Conservation (phyloP, 164 flowering plant species). For the Nymphaea colorata region DNA sequence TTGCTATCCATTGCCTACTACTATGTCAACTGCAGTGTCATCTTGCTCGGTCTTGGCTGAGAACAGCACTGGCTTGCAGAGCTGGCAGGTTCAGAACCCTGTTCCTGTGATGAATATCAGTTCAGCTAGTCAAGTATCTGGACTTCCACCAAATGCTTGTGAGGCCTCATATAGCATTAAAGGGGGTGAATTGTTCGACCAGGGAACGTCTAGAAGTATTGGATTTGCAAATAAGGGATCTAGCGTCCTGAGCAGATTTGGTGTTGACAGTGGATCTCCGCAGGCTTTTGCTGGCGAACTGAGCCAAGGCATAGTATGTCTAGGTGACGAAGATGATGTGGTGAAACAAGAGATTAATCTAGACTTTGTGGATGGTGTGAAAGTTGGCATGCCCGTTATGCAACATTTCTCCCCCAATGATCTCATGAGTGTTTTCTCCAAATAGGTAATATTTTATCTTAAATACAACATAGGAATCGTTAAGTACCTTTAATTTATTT, state of each 20-base stretch:
- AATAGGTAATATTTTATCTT: slow-evolving; percentile 30
- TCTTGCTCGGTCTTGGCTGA: slow-evolving; percentile 28
- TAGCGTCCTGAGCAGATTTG: slow-evolving; percentile 43
- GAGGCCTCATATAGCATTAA: slow-evolving; percentile 23
- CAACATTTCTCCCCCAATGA: slow-evolving; percentile 34
- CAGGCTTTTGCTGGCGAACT: slow-evolving; percentile 9
- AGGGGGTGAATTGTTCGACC: slow-evolving; percentile 23
- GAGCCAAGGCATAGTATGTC: slow-evolving; percentile 17
- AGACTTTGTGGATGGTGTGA: slow-evolving; percentile 29
- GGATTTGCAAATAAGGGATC: slow-evolving; percentile 46
- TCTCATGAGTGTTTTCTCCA: slow-evolving; percentile 55
- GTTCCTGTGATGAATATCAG: slow-evolving; percentile 8
- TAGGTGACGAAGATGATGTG: slow-evolving; percentile 16
- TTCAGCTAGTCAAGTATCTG: slow-evolving; percentile 20
- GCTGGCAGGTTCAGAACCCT: slow-evolving; percentile 28
- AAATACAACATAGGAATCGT: not conserved
- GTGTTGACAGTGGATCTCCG: slow-evolving; percentile 38
- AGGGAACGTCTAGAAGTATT: slow-evolving; percentile 25
- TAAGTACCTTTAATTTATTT: too few relatives aligned
- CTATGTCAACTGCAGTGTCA: slow-evolving; percentile 29
- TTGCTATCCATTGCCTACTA: slow-evolving; percentile 26
- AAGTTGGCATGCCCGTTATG: slow-evolving; percentile 21
- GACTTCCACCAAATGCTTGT: slow-evolving; percentile 16
- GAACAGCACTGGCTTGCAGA: slow-evolving; percentile 7
- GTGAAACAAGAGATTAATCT: slow-evolving; percentile 50